phyloP scores from a whole-genome alignment of 495 filamentous ascomycete species.

The Apiosordaria backusii region DNA sequence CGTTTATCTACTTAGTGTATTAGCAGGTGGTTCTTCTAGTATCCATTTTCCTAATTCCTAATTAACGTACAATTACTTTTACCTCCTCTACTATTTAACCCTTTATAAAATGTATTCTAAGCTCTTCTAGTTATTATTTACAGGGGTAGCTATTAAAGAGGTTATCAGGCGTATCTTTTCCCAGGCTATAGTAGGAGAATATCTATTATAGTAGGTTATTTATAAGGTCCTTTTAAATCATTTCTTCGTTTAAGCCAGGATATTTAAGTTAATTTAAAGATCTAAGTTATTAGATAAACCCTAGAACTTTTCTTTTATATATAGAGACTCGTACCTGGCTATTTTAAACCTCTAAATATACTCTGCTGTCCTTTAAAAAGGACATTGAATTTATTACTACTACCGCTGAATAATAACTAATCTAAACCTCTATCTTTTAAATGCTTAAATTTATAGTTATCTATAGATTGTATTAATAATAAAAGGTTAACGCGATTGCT shows the following conservation, averaged over 20 bases:
- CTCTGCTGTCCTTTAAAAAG: neutral
- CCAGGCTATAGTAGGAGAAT: constrained; percentile 77
- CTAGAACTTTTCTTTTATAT: no score
- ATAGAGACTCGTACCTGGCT: no score
- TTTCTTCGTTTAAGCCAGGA: constrained; percentile 47
- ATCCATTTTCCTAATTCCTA: neutral
- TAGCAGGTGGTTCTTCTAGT: neutral
- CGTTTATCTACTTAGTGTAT: constrained; percentile 44
- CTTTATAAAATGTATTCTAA: constrained; percentile 65
- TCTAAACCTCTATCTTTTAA: constrained; percentile 10
- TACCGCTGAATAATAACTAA: constrained; percentile 14
- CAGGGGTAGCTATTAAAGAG: constrained; percentile 71
- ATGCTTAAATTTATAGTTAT: constrained; percentile 47
- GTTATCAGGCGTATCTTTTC: constrained; percentile 66
- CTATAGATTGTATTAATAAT: constrained; percentile 23
- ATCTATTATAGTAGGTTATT: constrained; percentile 72
- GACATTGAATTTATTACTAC: constrained; percentile 27
- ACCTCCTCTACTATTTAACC: constrained; percentile 58
- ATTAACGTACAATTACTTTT: constrained; percentile 53
- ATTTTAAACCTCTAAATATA: no score
- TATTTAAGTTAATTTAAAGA: constrained; percentile 26
- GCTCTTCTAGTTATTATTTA: constrained; percentile 82
- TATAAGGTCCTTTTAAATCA: constrained; percentile 62
- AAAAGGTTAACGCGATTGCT: neutral
- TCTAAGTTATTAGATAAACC: neutral